Base-by-base conservation (phyloP, 148 eudicot genomes). In the Fagopyrum tataricum region DNA sequence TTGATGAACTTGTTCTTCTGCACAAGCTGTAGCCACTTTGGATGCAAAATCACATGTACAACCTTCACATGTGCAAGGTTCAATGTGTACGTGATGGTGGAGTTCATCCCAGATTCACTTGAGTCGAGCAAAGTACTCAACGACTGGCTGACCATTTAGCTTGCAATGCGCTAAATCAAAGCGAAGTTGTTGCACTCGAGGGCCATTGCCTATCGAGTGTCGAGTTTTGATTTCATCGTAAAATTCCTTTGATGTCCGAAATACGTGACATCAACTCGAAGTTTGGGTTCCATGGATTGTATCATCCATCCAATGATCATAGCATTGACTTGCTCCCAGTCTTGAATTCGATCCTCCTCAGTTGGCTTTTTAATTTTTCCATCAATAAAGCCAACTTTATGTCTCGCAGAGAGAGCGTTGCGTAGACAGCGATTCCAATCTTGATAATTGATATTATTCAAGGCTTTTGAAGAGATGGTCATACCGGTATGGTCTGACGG, bases 71-170 rank as follows among this genome's bases (percentile, higher is more conserved):
- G 43, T 26, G 10, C 71, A 67, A 1, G 44, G 42, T 1, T 1
- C 1, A 41, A 7, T 20, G 2, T 0, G 37, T 0, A 39, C 1
- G 11, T 67, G 39, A 10, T 21, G 7, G 4, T 43, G 11, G 9
- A 67, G 71, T 31, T 67, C 47, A 0, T 67, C 71, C 71, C 71
- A 67, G 0, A 67, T 39, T 31, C 39, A 31, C 71, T 67, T 67
- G 9, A 67, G 3, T 0, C 11, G 0, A 0, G 0, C 47, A 11
- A 31, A 67, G 11, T 67, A 40, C 0, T 1, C 17, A 0, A 44
- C 1, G 14, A 67, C 18, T 1, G 0, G 31, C 44, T 67, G n/a
- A 6, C 71, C 71, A 2, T 15, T 39, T 40, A 31, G 47, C 12
- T 0, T 10, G 40, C 71, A 40, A 8, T 4, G 3, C 10, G 44